Percentiles rank a stretch among this genome's conserved stretches.
phyloP scores from a whole-genome alignment of 805 yeast genomes.

The Ogataea nitratoaversa region DNA sequence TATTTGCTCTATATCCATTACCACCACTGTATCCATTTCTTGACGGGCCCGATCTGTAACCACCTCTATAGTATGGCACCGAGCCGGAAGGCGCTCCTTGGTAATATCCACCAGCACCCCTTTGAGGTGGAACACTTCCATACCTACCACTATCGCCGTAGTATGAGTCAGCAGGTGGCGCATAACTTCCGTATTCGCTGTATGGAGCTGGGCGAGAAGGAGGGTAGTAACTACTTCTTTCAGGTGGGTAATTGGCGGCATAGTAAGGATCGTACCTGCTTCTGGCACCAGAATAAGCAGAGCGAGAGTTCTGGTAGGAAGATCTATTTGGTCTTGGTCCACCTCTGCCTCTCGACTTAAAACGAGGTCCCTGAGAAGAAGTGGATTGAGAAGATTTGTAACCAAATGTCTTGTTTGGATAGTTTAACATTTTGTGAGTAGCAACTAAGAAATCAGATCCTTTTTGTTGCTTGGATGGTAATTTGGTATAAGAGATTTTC shows the following conservation, averaged over 20 bases:
- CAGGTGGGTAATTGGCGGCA: not conserved
- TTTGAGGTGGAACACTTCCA: slow-evolving; percentile 1
- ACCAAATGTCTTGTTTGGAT: slow-evolving; percentile 30
- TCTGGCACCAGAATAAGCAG: not conserved
- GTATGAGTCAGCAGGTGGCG: slow-evolving; percentile 3
- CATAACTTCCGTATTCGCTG: not conserved
- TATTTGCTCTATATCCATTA: slow-evolving; percentile 3
- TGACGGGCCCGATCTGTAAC: not conserved
- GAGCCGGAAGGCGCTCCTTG: not conserved
- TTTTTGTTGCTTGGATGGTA: slow-evolving; percentile 29
- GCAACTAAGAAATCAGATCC: slow-evolving; percentile 27
- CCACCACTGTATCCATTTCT: slow-evolving; percentile 5
- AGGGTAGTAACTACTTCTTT: not conserved
- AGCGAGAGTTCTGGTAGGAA: slow-evolving; percentile 2
- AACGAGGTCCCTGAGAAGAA: slow-evolving; percentile 13
- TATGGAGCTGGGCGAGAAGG: not conserved
- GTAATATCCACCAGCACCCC: not conserved
- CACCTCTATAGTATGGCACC: slow-evolving; percentile 1
- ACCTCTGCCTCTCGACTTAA: slow-evolving; percentile 7
- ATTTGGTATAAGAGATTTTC: slow-evolving; percentile 35
- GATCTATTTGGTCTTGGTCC: slow-evolving; percentile 11
- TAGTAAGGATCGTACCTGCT: slow-evolving; percentile 2
- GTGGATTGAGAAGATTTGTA: slow-evolving; percentile 33
- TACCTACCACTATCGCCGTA: slow-evolving; percentile 6
- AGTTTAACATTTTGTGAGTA: slow-evolving; percentile 31